Base-by-base conservation (phyloP, 371 early-diverging fungal genomes). In the Capillidium rhysosporum region DNA sequence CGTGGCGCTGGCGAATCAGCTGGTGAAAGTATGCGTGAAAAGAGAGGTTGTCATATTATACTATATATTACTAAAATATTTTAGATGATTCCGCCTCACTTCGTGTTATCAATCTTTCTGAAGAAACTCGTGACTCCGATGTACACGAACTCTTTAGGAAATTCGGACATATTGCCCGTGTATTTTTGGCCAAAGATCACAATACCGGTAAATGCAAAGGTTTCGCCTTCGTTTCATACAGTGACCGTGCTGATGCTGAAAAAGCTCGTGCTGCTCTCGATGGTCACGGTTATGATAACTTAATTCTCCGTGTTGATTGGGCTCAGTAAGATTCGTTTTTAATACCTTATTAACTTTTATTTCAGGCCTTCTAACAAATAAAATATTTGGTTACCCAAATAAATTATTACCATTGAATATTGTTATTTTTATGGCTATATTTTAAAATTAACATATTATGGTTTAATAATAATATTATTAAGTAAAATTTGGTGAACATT, bases 31-130 rank as follows among this genome's bases (percentile, higher is more conserved):
- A 29, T 51, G 29, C 57, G 61, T 40, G 59, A 57, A 34, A 58
- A 56, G 56, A 43, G 61, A 52, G 59, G 58, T 57, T 45, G 31
- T 4, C 12, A n/a, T 24, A 41, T 25, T 31, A 5, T 46, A 29
- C 28, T 9, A 12, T 31, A 44, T 18, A 18, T 25, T 55, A 14
- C 21, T 43, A 43, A 16, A 12, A 16, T 47, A 5, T 20, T 26
- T 40, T 46, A 45, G 89, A 89, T 65, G 92, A 92, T 47, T 65
- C 72, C 62, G 76, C 80, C 43, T 89, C 92, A 20, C 70, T 96
- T 31, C 88, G 96, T 65, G 87, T 96, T 56, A 87, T 92, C 52
- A 96, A 96, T 69, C 71, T 96, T 68, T 92, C 93, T 34, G 94
- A 91, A 67, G 89, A 92, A 59, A 80, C 82, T 23, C 78, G 79